Base-by-base conservation (phyloP, 2,329 filamentous ascomycete species). In the Cladophialophora exuberans region DNA sequence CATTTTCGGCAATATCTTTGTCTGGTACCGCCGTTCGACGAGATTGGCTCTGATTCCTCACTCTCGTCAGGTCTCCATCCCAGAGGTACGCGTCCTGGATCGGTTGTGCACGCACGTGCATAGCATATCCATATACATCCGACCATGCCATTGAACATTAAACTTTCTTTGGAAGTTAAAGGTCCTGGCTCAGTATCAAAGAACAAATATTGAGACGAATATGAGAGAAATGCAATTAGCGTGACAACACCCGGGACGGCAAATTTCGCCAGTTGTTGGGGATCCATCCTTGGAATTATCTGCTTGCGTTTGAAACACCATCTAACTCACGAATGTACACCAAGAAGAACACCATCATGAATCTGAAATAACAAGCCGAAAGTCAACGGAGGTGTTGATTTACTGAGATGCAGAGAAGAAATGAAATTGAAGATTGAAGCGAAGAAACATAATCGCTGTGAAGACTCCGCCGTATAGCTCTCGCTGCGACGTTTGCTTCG, bases 1-100 rank as follows among this genome's bases (percentile, higher is more conserved):
- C 84, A 87, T 71, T 79, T 83, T 56, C 81, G 76, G 66, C 84
- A 87, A 82, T 83, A 86, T 59, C 77, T 67, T 48, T 72, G 70
- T 43, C 74, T 69, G 20, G 64, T 57, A 31, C 61, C 61, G 3
- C 58, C 58, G 35, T 61, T 44, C 26, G 35, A 22, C 10, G 17
- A 33, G 35, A 28, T 66, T 11, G 23, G 11, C 25, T 9, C 63
- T 11, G 54, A 48, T 33, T 64, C 63, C 39, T 60, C 31, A 13
- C 36, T 44, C 3, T 64, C 53, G 9, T 64, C 57, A 18, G 47
- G 42, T n/a, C 58, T 61, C 67, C 75, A 79, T 20, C 72, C 68
- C 22, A 68, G 68, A 0, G 82, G 79, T 9, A 85, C 74, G 6
- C 65, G 71, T 1, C 84, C 84, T 0, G 84, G 80, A 64, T 86